Evolutionary conservation across 257 asterid genomes (phyloP), one percentile per base, ranked within the genome.

Genomic region (Hygrophila difformis): DNA sequence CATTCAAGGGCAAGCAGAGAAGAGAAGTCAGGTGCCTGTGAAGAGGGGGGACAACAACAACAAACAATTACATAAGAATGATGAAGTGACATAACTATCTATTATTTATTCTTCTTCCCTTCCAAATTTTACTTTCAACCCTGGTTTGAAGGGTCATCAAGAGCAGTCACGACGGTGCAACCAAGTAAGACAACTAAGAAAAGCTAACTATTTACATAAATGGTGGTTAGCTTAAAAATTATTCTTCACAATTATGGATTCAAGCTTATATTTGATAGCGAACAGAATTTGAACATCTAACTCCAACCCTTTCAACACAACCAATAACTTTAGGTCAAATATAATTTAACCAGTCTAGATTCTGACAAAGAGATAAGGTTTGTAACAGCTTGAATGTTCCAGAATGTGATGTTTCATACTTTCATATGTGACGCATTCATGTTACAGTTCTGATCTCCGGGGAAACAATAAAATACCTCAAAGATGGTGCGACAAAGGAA

Each of bases 1-100:
- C 99, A 91, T 68, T 94, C 99, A 69, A 91, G 93, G 20, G 99
- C 99, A 64, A 91, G 88, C 76, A n/a, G n/a, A n/a, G n/a, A n/a
- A 71, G 60, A 38, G 84, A 46, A 15, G 95, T 91, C 71, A 91
- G 81, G 72, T 82, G 75, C 77, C 99, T 91, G 73, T 20, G 41
- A 53, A 47, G 24, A 60, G 43, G 40, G 44, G 26, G 26, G 29
- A n/a, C n/a, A n/a, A n/a, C n/a, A n/a, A n/a, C n/a, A n/a, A n/a
- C n/a, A 8, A 38, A 60, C 51, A 35, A 44, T 57, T 39, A 24
- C 37, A 5, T 26, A 26, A 26, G 31, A 8, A 26, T 26, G 31
- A 5, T 3, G 31, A 26, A 26, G 31, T 8, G 4, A 26, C 31
- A 1, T 26, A 3, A 26, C 8, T 8, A 26, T 26, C 31, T n/a